Evolutionary conservation across 768 basidiomycete species (phyloP), one percentile per base, ranked within the genome.

Genomic region (Boletus bicolor): DNA sequence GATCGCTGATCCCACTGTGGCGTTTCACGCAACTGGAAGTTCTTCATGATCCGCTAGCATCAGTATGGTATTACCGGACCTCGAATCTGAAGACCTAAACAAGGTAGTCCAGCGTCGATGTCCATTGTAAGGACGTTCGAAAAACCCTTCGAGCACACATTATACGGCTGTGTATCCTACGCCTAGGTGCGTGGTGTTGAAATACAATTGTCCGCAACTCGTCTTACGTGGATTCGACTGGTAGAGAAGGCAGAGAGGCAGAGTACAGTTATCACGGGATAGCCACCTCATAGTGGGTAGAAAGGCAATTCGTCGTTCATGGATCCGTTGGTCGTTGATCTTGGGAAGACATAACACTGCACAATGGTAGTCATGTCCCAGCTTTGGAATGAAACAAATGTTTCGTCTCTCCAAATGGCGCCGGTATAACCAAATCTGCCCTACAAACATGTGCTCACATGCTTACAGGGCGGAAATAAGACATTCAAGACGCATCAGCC

Each of bases 341-440:
- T 38, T 43, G 38, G 41, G 50, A 37, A 45, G 41, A 10, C 36
- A 37, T 17, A 15, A 42, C 35, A 6, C 28, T 28, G 28, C 6
- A 32, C 17, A 12, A 42, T 36, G 17, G 15, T 44, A 41, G 7
- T 34, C 35, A 36, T 34, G 12, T 44, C 46, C 9, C 14, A 32
- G n/a, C 36, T 30, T 24, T 21, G 44, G 28, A 50, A 49, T 62
- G 64, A 64, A 67, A 64, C 54, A n/a, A 51, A 28, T 32, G 46
- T 64, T 66, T 66, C 53, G 58, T 54, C 56, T 47, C 45, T 53
- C 47, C 39, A 49, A 48, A 19, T 17, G 26, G 39, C 21, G 12
- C 53, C 21, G 26, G 35, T 39, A 7, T 26, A 28, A 11, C 42
- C 14, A 30, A 54, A 9, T 36, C 19, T 36, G 28, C 32, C 36